Percentiles rank a stretch among this genome's conserved stretches.
Evolutionary conservation across 2,329 filamentous ascomycete genomes (phyloP).

Genomic region (Colletotrichum karsti): DNA sequence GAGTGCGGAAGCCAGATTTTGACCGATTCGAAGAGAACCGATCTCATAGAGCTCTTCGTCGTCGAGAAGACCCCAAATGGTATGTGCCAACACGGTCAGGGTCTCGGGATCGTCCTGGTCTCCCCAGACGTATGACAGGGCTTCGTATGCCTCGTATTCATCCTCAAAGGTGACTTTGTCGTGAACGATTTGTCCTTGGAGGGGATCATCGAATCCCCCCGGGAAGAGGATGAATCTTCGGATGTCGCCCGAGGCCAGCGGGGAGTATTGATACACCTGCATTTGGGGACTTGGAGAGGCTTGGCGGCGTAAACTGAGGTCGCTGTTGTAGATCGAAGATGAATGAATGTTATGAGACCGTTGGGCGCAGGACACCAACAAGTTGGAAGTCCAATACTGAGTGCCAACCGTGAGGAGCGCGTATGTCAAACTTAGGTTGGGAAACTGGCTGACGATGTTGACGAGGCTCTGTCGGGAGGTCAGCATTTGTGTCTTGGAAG

Average conservation of each 20-base stretch:
- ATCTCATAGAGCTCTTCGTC: neutral
- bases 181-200: fast-evolving
- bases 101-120: neutral
- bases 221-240: neutral
- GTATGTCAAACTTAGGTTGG: too few species aligned
- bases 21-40: neutral
- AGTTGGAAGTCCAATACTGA: too few species aligned
- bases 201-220: fast-evolving
- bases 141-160: neutral
- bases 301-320: too few species aligned
- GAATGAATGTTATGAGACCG: too few species aligned
- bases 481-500: too few species aligned
- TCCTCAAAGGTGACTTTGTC: neutral
- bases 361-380: too few species aligned
- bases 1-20: neutral
- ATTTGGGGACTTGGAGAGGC: too few species aligned
- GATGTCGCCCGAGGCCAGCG: neutral
- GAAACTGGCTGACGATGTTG: too few species aligned
- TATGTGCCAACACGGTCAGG: neutral
- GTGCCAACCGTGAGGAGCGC: too few species aligned
- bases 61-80: too few species aligned
- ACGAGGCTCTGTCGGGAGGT: too few species aligned
- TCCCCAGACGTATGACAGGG: conserved; percentile 8
- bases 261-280: neutral
- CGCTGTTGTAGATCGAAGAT: too few species aligned